Base-by-base conservation (phyloP, 805 yeast genomes). In the Teunomyces panamensis region DNA sequence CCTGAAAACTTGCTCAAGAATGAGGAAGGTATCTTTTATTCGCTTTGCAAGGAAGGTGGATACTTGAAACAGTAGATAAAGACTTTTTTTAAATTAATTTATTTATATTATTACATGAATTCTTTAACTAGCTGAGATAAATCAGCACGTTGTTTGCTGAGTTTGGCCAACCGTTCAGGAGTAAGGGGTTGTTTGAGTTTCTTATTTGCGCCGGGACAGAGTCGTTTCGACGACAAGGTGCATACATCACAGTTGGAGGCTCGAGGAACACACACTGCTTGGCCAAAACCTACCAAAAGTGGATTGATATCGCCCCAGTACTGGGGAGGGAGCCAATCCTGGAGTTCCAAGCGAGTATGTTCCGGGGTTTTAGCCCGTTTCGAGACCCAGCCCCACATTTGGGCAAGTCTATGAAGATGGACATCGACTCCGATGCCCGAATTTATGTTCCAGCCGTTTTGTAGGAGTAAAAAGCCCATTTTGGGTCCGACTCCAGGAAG, bases 401-500 rank as follows among this genome's bases (percentile, higher is more conserved):
- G 82, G 0, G 90, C 82, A 49, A 90, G 69, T 45, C 98, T 71
- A 56, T 87, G 91, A 45, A 91, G 81, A 64, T 91, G 98, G 2
- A 89, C 91, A 62, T 91, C 98, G 9, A 91, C 97, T 7, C 97
- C 97, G n/a, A 91, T 88, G 0, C 97, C 97, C 10, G 73, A 69
- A 45, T 76, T 83, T 49, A 84, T 70, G 36, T 74, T 70, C 97
- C 97, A 90, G 0, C 94, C 96, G 35, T 81, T 78, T 57, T 89
- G 96, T 49, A 89, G 69, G 1, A 91, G 74, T 34, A 91, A 67
- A 61, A 79, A 86, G 0, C 95, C 96, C 98, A 91, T 91, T 63
- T 91, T 91, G 7, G 96, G 96, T 0, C 98, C 98, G 2, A 91
- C 96, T 0, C 98, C 98, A 0, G 97, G 97, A 29, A 91, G 68